These are phyloP conservation scores for Onygenales sp. DNA, from an alignment of 2,329 filamentous ascomycete genomes.

Conservation along the genomic window DNA sequence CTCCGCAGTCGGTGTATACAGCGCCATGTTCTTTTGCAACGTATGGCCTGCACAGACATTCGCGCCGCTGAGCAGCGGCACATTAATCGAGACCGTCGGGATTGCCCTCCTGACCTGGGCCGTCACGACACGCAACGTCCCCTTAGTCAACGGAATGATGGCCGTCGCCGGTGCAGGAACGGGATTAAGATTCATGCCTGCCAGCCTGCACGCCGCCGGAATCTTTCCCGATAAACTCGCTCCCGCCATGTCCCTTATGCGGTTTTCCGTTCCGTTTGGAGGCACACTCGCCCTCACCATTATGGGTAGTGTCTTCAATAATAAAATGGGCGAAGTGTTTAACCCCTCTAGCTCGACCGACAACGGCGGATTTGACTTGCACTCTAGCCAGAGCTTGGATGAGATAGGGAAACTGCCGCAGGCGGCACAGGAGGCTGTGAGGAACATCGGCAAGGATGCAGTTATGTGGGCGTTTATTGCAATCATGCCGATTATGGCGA, in stretches of 20 bases:
- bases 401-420: slow-evolving; percentile 26
- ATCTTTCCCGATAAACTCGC: slow-evolving; percentile 51
- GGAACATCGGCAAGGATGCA: slow-evolving; percentile 41
- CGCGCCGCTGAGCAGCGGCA: slow-evolving; percentile 47
- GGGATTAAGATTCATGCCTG: slow-evolving; percentile 57
- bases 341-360: slow-evolving; percentile 17
- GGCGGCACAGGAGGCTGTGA: slow-evolving; percentile 28
- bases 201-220: slow-evolving; percentile 53
- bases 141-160: slow-evolving; percentile 56
- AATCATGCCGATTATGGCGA: slow-evolving; percentile 49
- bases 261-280: slow-evolving; percentile 52
- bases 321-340: slow-evolving; percentile 33
- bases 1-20: slow-evolving; percentile 42
- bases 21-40: slow-evolving; percentile 52
- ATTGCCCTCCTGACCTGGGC: slow-evolving; percentile 51
- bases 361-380: slow-evolving; percentile 19
- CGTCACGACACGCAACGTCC: slow-evolving; percentile 39
- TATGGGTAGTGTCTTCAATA: slow-evolving; percentile 62
- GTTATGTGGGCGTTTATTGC: slow-evolving; percentile 59
- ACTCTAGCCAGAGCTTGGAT: slow-evolving; percentile 28
- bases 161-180: slow-evolving; percentile 54
- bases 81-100: slow-evolving; percentile 48
- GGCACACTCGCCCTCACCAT: slow-evolving; percentile 57
- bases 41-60: slow-evolving; percentile 54
- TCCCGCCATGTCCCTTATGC: slow-evolving; percentile 50